Evolutionary conservation across 805 yeast genomes (phyloP).

Genomic region (Starmerella sp.): DNA sequence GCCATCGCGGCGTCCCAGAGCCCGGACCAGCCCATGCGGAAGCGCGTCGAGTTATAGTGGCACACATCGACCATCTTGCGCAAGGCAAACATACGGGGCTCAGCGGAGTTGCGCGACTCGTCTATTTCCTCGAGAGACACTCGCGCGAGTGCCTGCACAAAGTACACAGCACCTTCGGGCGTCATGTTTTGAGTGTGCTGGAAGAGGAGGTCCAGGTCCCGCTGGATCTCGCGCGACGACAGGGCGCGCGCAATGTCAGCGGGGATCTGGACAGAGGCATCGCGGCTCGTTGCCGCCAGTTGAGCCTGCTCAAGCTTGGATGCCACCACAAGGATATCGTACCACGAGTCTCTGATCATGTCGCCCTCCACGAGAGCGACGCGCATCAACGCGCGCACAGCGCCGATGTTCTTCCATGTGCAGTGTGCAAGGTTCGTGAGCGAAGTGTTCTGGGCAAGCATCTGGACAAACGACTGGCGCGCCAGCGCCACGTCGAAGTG

Average conservation of each 20-base stretch:
- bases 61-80: slow-evolving; percentile 96
- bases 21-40: slow-evolving; percentile 91
- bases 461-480: slow-evolving; percentile 78
- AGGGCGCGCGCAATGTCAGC: slow-evolving; percentile 29
- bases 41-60: slow-evolving; percentile 93
- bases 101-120: slow-evolving; percentile 65
- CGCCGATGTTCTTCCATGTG: slow-evolving; percentile 67
- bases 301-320: slow-evolving; percentile 89
- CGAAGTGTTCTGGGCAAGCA: slow-evolving; percentile 73
- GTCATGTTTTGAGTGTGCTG: slow-evolving; percentile 67
- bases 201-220: slow-evolving; percentile 73
- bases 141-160: slow-evolving; percentile 74
- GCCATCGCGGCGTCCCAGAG: slow-evolving; percentile 85
- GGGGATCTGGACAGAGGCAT: slow-evolving; percentile 39
- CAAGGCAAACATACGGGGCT: slow-evolving; percentile 83
- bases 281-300: slow-evolving; percentile 67
- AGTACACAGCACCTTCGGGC: slow-evolving; percentile 76
- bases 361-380: slow-evolving; percentile 76
- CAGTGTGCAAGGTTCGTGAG: slow-evolving; percentile 69
- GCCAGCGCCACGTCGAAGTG: slow-evolving; percentile 76
- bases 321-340: slow-evolving; percentile 62
- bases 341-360: slow-evolving; percentile 66
- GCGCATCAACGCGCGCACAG: slow-evolving; percentile 61
- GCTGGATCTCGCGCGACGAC: slow-evolving; percentile 28
- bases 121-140: slow-evolving; percentile 87